Conservation (phyloP, 1,284 basidiomycete genomes). For the Malassezia brasiliensis region DNA sequence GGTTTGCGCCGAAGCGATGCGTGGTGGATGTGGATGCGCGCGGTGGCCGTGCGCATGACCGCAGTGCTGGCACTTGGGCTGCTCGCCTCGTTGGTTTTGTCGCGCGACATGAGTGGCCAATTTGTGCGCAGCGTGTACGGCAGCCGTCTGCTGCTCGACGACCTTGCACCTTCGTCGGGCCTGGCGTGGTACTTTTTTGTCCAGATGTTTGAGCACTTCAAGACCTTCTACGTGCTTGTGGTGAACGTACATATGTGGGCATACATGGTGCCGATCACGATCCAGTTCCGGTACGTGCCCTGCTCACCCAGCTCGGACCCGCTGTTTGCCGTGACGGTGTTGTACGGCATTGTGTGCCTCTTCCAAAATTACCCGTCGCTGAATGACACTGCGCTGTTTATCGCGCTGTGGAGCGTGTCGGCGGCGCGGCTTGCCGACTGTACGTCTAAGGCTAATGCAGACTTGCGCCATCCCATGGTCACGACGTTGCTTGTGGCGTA, state of each 20-base stretch:
- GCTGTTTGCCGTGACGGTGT: conserved; percentile 66
- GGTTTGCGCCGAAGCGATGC: conserved; percentile 6
- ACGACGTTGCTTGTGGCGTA: conserved; percentile 75
- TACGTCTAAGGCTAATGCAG: conserved; percentile 52
- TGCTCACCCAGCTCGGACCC: conserved; percentile 54
- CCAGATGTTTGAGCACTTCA: conserved; percentile 97
- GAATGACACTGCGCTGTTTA: conserved; percentile 74
- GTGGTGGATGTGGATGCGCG: conserved; percentile 7
- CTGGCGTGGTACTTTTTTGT: conserved; percentile 99
- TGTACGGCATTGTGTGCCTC: conserved; percentile 66
- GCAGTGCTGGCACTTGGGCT: background rate
- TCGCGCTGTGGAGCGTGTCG: conserved; percentile 62
- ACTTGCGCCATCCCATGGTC: conserved; percentile 76
- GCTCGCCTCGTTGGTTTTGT: conserved; percentile 1
- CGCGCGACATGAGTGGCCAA: conserved; percentile 51
- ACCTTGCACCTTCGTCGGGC: conserved; percentile 78
- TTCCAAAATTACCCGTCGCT: conserved; percentile 90
- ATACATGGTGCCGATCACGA: conserved; percentile 72
- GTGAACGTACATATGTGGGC: conserved; percentile 79
- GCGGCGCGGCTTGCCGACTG: conserved; percentile 1
- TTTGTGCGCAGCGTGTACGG: conserved; percentile 59
- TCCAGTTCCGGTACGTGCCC: conserved; percentile 55
- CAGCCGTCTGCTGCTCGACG: conserved; percentile 24
- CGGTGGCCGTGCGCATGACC: background rate
- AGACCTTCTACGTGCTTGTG: conserved; percentile 88